Evolutionary conservation across 495 filamentous ascomycete genomes (phyloP), one percentile per base, ranked within the genome.

Genomic region (Podospora pseudocomata): DNA sequence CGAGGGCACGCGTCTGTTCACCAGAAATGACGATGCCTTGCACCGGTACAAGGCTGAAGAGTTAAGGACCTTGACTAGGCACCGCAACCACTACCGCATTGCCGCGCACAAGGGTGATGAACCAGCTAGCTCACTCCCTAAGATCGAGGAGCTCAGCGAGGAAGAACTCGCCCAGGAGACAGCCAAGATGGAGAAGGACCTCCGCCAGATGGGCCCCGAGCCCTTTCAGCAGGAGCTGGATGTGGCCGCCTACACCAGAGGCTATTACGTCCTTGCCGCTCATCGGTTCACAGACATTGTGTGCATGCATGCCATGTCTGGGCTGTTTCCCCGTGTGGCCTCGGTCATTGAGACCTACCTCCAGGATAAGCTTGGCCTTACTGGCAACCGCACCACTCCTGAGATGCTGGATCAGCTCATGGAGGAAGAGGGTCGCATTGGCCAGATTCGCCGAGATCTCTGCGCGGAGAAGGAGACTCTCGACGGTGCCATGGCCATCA

Each of bases 181-280:
- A 9, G 44, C 57, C 2, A 65, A 63, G 13, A 74, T 74, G 66
- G 57, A 63, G 28, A 73, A 75, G 34, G 66, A 82, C 2, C 68
- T 81, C 5, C 69, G 71, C 3, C 72, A 78, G 32, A 70, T 85
- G 30, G 77, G 77, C 1, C 76, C 76, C 5, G 85, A 87, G 71
- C 74, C 77, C 4, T 86, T 80, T 63, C 75, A 80, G 9, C 72
- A 73, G 0, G 85, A 87, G 63, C 71, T 87, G 1, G 74, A 74
- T 15, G 80, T 86, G 11, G 81, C 81, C 0, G 79, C 82, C 0
- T 85, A 83, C 59, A 80, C 86, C 15, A 70, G 84, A 0, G 85
- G 81, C 0, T 86, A 87, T 68, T 87, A 87, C 58, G 75, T 80
- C 23, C 84, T 81, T 3, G 82, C 84, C 1, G 80, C 80, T 1